These are phyloP conservation scores for Incumbomyces lentus DNA, from an alignment of 2,329 filamentous ascomycete species.

Conservation along the genomic window DNA sequence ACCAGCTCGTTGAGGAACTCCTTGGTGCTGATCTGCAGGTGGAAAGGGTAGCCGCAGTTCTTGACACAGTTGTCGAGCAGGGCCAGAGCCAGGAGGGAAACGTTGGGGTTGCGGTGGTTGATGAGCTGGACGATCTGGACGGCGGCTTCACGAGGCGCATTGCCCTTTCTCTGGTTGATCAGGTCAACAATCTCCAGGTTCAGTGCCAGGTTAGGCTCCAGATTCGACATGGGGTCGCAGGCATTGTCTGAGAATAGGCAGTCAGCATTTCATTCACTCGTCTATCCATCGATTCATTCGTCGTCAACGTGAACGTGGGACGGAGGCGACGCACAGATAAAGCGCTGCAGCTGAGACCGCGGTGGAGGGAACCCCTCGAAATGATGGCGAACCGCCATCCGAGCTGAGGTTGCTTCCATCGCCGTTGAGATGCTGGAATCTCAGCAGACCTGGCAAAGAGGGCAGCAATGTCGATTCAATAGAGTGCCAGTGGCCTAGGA, in stretches of 20 bases:
- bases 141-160: constrained; percentile 86
- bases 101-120: constrained; percentile 95
- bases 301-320: neutral
- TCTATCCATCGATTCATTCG: no score
- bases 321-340: constrained; percentile 53
- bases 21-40: constrained; percentile 96
- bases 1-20: constrained; percentile 98
- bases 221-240: constrained; percentile 83
- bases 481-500: no score
- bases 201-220: constrained; percentile 91
- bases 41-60: constrained; percentile 98
- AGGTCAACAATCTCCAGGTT: constrained; percentile 94
- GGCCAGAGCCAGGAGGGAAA: constrained; percentile 67
- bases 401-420: constrained; percentile 89
- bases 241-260: constrained; percentile 56
- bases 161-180: constrained; percentile 95
- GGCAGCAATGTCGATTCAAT: no score
- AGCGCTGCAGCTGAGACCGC: constrained; percentile 82
- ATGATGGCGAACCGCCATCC: constrained; percentile 89
- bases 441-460: no score
- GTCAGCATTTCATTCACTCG: constrained; percentile 6
- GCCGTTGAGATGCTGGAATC: neutral
- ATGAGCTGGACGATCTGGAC: constrained; percentile 86
- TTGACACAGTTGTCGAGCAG: constrained; percentile 98
- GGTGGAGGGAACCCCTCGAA: constrained; percentile 74